Evolutionary conservation across 768 basidiomycete species (phyloP), one percentile per base, ranked within the genome.

Genomic region (Tubosaeta brunneosetosa): DNA sequence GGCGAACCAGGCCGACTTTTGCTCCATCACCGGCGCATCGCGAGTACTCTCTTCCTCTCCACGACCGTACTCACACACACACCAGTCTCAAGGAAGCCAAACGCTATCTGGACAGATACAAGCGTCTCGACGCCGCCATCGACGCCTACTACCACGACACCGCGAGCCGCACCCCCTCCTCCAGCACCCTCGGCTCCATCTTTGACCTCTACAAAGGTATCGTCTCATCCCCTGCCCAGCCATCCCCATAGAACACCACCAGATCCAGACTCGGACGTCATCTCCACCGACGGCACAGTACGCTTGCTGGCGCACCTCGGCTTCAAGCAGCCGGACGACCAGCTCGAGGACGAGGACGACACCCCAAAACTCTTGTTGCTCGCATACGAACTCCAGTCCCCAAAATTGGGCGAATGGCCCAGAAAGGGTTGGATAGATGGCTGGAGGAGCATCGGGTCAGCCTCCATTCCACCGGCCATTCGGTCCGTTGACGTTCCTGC

Each of bases 311-410:
- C 56, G 32, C 64, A 65, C 1, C 53, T 65, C 3, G 63, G 63
- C 12, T 64, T 66, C 59, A 64, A 53, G 9, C 64, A 61, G 37
- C 59, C 63, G 32, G 64, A 61, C 7, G 72, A 80, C 58, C 88
- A 88, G 60, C 72, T 91, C 1, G 71, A 63, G 1, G 82, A 89
- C 14, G 74, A 88, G 1, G 89, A 91, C 56, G 88, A 94, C 60
- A 84, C 89, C 22, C 88, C 91, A 12, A 65, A 61, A 8, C 73
- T 94, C 47, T 78, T 94, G 40, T 82, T 87, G 6, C 73, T 95
- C 37, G 92, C 91, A 9, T 90, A 77, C 61, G 88, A 92, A 61
- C 77, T 92, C 25, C 85, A 87, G 63, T 88, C 88, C 5, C 86
- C 86, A 0, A 61, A 72, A 53, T 73, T 94, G 47, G 91, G 88